A percentile compares a stretch with the other conserved stretches of the same genome.
Conservation (phyloP, 768 basidiomycete genomes). For the Lactifluus rugatus region DNA sequence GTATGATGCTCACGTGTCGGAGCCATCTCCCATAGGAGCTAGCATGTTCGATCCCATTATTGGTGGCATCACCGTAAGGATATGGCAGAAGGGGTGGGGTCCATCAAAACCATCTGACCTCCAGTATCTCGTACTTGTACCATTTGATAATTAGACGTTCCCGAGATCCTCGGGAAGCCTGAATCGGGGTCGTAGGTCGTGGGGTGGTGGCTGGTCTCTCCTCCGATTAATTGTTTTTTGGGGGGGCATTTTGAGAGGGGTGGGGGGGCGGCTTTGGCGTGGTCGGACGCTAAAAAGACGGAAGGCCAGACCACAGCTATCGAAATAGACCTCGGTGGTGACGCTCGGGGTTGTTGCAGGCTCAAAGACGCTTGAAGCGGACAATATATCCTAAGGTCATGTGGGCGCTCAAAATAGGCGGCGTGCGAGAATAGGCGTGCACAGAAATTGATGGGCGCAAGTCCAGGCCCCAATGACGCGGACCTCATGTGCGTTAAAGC, state of each 20-base stretch:
- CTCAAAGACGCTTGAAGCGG: not conserved
- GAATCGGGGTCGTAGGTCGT: not conserved
- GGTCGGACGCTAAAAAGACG: not conserved
- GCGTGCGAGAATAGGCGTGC: conserved; percentile 9
- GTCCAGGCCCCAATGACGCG: conserved; percentile 14
- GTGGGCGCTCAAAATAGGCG: conserved; percentile 7
- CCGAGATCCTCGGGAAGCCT: conserved; percentile 13
- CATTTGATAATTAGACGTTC: not conserved
- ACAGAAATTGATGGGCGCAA: conserved; percentile 9
- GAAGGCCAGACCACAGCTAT: conserved; percentile 5
- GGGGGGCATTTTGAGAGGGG: too few relatives aligned
- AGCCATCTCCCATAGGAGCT: not conserved
- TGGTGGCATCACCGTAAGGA: not conserved
- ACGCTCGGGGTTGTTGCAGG: conserved; percentile 4
- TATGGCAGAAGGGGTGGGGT: not conserved
- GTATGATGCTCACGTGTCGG: conserved; percentile 1
- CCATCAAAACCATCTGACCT: conserved; percentile 3
- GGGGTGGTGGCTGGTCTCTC: not conserved
- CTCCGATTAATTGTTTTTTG: not conserved
- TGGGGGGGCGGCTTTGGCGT: too few relatives aligned
- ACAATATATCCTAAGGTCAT: conserved; percentile 5
- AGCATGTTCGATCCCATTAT: not conserved
- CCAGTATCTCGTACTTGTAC: not conserved
- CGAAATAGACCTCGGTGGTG: not conserved
- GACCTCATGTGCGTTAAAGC: not conserved